Conservation (phyloP, 2,329 filamentous ascomycete genomes). For the Colletotrichum sp. region DNA sequence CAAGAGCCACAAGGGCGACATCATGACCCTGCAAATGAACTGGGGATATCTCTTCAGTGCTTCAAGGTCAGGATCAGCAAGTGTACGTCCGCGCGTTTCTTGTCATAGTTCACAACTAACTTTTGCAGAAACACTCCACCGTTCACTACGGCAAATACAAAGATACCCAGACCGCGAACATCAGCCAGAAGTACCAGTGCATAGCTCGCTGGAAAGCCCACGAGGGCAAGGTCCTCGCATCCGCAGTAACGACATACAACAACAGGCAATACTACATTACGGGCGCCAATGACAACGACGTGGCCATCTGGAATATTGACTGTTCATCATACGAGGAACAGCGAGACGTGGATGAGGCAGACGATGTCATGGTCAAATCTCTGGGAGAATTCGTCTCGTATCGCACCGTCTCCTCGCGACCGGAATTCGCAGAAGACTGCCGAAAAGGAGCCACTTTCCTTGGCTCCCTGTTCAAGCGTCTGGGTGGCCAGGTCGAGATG, state of each 20-base stretch:
- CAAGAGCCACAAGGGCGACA: constrained; percentile 78
- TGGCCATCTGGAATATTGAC: constrained; percentile 84
- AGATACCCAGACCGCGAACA: constrained; percentile 50
- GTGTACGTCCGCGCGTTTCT: constrained; percentile 57
- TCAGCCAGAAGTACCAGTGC: constrained; percentile 83
- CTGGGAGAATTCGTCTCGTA: constrained; percentile 88
- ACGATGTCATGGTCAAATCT: constrained; percentile 70
- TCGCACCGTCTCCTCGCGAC: constrained; percentile 87
- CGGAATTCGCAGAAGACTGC: constrained; percentile 89
- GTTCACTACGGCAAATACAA: constrained; percentile 66
- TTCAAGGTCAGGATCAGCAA: constrained; percentile 85
- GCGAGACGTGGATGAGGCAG: constrained; percentile 40
- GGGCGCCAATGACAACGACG: constrained; percentile 88
- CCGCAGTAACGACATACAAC: constrained; percentile 73
- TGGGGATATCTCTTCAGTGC: constrained; percentile 87
- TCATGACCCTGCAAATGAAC: constrained; percentile 85
- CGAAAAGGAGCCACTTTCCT: constrained; percentile 91
- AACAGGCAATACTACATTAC: constrained; percentile 88
- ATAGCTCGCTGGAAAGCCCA: constrained; percentile 83
- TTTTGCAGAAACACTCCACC: constrained; percentile 66
- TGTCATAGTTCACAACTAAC: constrained; percentile 23
- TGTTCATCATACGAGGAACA: constrained; percentile 19
- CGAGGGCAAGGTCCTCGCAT: constrained; percentile 85
- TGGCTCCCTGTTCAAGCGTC: constrained; percentile 86
- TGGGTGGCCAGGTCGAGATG: constrained; percentile 89